Evolutionary conservation across 176 grass and related monocot species (phyloP).

Genomic region (Chloris gayana): DNA sequence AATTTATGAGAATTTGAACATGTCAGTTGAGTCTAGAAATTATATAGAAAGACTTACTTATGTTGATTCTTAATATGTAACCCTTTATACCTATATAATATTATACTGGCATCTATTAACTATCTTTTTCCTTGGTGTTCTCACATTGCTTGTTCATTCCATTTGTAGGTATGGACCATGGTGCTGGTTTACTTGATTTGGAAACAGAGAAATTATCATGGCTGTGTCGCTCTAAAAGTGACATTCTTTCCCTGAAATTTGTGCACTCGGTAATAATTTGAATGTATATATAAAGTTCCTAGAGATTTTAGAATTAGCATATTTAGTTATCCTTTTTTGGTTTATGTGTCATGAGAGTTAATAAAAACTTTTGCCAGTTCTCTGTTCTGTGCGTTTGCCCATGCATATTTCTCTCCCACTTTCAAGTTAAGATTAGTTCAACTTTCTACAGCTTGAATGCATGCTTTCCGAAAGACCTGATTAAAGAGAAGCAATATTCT

Average conservation of each 20-base stretch:
- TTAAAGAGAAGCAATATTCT: conserved; percentile 6
- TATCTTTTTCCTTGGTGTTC: background rate
- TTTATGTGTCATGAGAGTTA: conserved; percentile 11
- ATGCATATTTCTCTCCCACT: background rate
- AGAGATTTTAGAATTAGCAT: background rate
- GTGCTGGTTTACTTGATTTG: conserved; percentile 55
- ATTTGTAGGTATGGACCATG: conserved; percentile 57
- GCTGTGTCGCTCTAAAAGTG: conserved; percentile 60
- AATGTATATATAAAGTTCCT: conserved; percentile 14
- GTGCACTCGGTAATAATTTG: conserved; percentile 52
- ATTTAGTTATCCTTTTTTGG: conserved; percentile 8
- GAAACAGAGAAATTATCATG: conserved; percentile 52
- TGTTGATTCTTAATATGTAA: too few species aligned
- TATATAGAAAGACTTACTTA: conserved; percentile 9
- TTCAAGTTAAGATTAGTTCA: conserved; percentile 18
- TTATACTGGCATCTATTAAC: too few species aligned
- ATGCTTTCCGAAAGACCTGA: conserved; percentile 9
- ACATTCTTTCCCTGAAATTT: conserved; percentile 63
- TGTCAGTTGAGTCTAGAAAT: background rate
- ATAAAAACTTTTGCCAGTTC: conserved; percentile 1
- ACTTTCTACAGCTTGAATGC: background rate
- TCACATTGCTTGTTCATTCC: conserved; percentile 20
- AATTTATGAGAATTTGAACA: background rate
- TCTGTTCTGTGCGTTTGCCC: background rate
- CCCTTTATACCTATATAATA: too few species aligned